These are phyloP conservation scores for Fraxinus pennsylvanica DNA, from an alignment of 257 asterid species.

Conservation along the genomic window DNA sequence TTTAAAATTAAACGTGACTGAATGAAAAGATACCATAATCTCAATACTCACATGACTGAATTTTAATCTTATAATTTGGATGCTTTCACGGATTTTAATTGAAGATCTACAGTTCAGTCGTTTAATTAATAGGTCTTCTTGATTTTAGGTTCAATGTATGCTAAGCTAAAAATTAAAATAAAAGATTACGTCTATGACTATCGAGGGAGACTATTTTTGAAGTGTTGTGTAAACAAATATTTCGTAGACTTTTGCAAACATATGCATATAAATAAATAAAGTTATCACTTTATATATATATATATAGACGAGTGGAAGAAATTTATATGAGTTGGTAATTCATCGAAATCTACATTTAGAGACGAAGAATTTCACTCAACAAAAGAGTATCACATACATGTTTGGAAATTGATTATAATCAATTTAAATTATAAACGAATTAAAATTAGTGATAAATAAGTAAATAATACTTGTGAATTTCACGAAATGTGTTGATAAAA, in stretches of 20 bases:
- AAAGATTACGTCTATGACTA: not conserved
- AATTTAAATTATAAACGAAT: too few relatives aligned
- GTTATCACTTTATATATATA: too few relatives aligned
- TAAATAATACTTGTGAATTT: too few relatives aligned
- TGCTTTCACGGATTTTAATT: not conserved
- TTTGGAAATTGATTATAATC: too few relatives aligned
- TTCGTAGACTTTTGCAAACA: not conserved
- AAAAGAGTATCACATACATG: too few relatives aligned
- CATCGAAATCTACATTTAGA: too few relatives aligned
- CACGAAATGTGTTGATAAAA: too few relatives aligned
- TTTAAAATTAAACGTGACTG: not conserved
- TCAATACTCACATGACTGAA: constrained; percentile 21
- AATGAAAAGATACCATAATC: constrained; percentile 17
- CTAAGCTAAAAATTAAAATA: not conserved
- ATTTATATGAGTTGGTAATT: too few relatives aligned
- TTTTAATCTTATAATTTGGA: not conserved
- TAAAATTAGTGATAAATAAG: too few relatives aligned
- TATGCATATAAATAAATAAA: not conserved
- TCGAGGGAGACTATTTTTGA: not conserved
- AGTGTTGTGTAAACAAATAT: not conserved
- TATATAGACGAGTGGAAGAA: too few relatives aligned
- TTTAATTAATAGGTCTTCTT: not conserved
- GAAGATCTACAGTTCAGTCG: not conserved
- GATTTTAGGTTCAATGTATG: not conserved
- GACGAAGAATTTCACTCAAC: too few relatives aligned